Conservation (phyloP, 768 basidiomycete genomes). For the Amanita pallidorosea region DNA sequence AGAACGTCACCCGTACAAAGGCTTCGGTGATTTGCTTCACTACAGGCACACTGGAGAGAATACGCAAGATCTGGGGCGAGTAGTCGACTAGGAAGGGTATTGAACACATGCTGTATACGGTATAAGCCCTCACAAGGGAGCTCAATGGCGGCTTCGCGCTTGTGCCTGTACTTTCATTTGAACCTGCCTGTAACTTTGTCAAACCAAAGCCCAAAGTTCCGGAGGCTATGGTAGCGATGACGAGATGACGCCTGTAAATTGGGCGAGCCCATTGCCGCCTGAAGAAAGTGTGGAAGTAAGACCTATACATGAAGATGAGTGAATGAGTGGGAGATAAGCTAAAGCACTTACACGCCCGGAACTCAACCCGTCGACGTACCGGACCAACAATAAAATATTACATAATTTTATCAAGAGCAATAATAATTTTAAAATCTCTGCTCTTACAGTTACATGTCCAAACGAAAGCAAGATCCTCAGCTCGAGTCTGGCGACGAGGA, state of each 20-base stretch:
- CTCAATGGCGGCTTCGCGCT: constrained; percentile 11
- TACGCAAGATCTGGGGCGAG: constrained; percentile 53
- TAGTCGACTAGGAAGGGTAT: constrained; percentile 67
- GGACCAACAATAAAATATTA: too few species aligned
- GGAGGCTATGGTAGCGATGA: background rate
- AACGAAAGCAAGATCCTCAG: constrained; percentile 39
- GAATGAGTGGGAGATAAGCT: constrained; percentile 3
- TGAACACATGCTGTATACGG: constrained; percentile 77
- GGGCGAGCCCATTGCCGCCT: background rate
- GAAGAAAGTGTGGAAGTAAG: background rate
- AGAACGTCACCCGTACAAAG: constrained; percentile 74
- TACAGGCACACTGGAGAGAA: constrained; percentile 42
- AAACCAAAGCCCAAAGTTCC: background rate
- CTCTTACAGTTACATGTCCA: constrained; percentile 27
- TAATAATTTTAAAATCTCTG: too few species aligned
- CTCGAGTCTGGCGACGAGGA: constrained; percentile 25
- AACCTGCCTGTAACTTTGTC: background rate
- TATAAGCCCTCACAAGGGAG: constrained; percentile 56
- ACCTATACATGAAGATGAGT: constrained; percentile 3
- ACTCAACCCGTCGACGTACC: background rate
- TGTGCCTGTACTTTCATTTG: background rate
- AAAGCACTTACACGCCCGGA: background rate
- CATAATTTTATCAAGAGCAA: background rate
- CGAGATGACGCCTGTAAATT: background rate
- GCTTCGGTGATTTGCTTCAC: constrained; percentile 54